Conservation (phyloP, 163 green algal species). For the Chlamydomonas reinhardtii region DNA sequence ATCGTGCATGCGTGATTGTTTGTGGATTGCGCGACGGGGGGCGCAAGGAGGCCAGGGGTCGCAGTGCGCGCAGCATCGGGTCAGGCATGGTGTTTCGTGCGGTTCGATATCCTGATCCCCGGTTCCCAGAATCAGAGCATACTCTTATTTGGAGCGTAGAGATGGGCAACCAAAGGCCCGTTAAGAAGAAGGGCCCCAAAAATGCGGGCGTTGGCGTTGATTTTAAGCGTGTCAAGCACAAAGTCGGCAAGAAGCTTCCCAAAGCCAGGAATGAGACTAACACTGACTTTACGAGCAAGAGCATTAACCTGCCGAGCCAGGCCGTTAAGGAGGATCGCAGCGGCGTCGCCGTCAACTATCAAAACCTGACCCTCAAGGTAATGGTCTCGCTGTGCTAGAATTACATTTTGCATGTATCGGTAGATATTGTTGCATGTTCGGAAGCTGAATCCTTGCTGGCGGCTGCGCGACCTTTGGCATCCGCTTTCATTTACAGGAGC, state of each 20-base stretch:
- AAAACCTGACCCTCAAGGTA: slow-evolving; percentile 89
- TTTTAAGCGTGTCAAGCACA: slow-evolving; percentile 88
- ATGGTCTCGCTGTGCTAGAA: too few relatives aligned
- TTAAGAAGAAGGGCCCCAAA: slow-evolving; percentile 68
- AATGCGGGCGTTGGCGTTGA: slow-evolving; percentile 90
- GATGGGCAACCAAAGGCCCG: background rate
- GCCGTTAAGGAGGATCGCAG: slow-evolving; percentile 78
- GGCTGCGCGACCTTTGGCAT: slow-evolving; percentile 5
- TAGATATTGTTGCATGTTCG: background rate
- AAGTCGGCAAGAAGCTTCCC: slow-evolving; percentile 89
- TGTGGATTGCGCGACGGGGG: too few relatives aligned
- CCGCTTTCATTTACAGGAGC: slow-evolving; percentile 68
- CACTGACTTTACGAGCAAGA: slow-evolving; percentile 75
- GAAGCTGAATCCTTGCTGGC: background rate
- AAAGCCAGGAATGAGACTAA: slow-evolving; percentile 88
- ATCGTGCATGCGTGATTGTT: too few relatives aligned
- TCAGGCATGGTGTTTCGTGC: too few relatives aligned
- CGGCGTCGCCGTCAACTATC: slow-evolving; percentile 76
- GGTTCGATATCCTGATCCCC: too few relatives aligned
- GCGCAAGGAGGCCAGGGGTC: too few relatives aligned
- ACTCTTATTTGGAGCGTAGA: too few relatives aligned
- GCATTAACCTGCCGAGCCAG: slow-evolving; percentile 81
- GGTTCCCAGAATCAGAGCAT: background rate
- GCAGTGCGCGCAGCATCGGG: too few relatives aligned
- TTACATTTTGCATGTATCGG: background rate